A percentile compares a stretch with the other conserved stretches of the same genome.
phyloP scores from a whole-genome alignment of 768 basidiomycete genomes.

The Auricularia sp. region DNA sequence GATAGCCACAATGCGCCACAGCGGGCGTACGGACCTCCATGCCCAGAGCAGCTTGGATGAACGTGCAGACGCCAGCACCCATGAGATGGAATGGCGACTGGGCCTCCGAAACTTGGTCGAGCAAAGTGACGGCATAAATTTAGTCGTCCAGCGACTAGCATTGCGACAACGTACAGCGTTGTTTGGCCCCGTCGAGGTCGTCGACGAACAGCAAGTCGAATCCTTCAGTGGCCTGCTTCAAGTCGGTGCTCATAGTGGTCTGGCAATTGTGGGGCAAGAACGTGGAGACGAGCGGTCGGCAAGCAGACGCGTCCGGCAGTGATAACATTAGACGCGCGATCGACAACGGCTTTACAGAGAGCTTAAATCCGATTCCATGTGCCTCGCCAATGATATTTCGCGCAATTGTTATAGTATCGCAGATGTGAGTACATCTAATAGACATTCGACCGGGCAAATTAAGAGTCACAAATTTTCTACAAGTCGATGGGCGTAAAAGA shows the following conservation, averaged over 20 bases:
- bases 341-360: too few relatives aligned
- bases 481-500: too few relatives aligned
- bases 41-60: constrained; percentile 70
- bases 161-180: constrained; percentile 7
- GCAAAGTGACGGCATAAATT: constrained; percentile 11
- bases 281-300: too few relatives aligned
- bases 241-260: background rate
- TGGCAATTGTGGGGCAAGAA: too few relatives aligned
- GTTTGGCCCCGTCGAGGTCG: constrained; percentile 44
- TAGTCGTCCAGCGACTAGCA: constrained; percentile 29
- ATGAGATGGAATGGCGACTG: constrained; percentile 63
- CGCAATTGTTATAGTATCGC: too few relatives aligned
- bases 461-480: too few relatives aligned
- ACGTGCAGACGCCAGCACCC: constrained; percentile 61
- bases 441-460: too few relatives aligned
- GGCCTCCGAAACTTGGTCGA: background rate
- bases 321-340: too few relatives aligned
- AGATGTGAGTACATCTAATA: too few relatives aligned
- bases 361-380: too few relatives aligned
- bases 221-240: constrained; percentile 29
- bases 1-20: background rate
- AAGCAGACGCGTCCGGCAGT: too few relatives aligned
- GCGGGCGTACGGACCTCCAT: constrained; percentile 47
- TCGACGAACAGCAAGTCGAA: constrained; percentile 65
- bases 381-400: too few relatives aligned